Conservation (phyloP, 2,329 filamentous ascomycete species). For the Beauveria sp. region DNA sequence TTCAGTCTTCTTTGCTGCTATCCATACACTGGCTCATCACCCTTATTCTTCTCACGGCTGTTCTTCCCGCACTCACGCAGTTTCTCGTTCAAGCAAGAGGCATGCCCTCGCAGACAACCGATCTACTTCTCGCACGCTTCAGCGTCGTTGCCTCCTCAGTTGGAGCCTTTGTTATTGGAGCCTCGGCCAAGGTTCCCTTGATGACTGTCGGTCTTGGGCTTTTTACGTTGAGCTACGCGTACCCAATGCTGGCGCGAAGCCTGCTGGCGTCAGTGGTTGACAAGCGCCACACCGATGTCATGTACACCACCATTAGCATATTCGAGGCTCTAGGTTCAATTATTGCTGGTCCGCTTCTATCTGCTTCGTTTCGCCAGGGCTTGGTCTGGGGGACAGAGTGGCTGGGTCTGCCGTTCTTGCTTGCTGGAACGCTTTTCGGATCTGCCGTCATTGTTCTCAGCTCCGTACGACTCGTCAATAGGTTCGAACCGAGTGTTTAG, state of each 20-base stretch:
- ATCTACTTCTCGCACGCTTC: background rate
- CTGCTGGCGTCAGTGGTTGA: slow-evolving; percentile 15
- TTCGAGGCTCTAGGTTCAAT: slow-evolving; percentile 15
- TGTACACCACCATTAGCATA: slow-evolving; percentile 15
- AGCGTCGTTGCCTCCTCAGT: background rate
- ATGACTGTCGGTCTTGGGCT: slow-evolving; percentile 7
- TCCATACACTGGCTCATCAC: background rate
- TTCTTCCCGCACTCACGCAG: background rate
- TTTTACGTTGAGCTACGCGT: background rate
- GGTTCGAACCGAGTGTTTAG: background rate
- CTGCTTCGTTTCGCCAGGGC: slow-evolving; percentile 13
- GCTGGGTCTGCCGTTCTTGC: slow-evolving; percentile 14
- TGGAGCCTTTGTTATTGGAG: background rate
- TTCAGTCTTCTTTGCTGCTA: background rate
- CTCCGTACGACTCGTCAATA: slow-evolving; percentile 13
- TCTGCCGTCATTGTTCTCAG: slow-evolving; percentile 11
- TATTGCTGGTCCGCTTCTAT: slow-evolving; percentile 15
- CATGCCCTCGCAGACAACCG: background rate
- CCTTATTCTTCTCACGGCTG: background rate
- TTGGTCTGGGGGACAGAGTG: slow-evolving; percentile 12
- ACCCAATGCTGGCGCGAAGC: slow-evolving; percentile 12
- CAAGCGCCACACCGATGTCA: slow-evolving; percentile 10
- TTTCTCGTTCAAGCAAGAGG: background rate
- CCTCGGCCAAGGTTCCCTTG: background rate
- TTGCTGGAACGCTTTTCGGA: background rate